These are phyloP conservation scores for Penicillium psychrofluorescens DNA, from an alignment of 495 filamentous ascomycete species.

Conservation along the genomic window DNA sequence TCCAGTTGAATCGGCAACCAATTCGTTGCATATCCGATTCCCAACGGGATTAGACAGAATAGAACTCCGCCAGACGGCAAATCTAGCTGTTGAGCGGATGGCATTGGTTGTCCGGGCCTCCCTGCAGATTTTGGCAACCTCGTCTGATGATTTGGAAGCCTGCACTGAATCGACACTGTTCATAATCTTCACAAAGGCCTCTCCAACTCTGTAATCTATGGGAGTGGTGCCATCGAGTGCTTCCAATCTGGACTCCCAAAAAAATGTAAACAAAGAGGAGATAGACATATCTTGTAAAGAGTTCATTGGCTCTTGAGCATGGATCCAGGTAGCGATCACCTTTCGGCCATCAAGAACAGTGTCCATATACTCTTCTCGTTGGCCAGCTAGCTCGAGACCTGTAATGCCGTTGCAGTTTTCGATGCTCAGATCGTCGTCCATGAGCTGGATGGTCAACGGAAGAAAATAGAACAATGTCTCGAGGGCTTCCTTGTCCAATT, in stretches of 20 bases:
- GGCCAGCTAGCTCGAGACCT: conserved; percentile 35
- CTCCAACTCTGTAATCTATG: conserved; percentile 29
- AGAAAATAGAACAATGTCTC: conserved; percentile 40
- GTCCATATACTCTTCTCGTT: conserved; percentile 53
- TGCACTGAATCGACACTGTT: conserved; percentile 17
- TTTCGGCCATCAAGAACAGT: conserved; percentile 50
- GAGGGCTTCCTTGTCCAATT: conserved; percentile 24
- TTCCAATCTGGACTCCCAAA: conserved; percentile 32
- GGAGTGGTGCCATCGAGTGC: conserved; percentile 22
- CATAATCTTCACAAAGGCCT: conserved; percentile 37
- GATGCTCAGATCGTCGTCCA: conserved; percentile 57
- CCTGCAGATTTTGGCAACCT: conserved; percentile 27
- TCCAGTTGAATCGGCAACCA: conserved; percentile 53
- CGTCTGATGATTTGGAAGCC: conserved; percentile 22
- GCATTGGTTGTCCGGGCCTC: conserved; percentile 29
- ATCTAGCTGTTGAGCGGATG: conserved; percentile 34
- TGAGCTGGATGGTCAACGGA: conserved; percentile 48
- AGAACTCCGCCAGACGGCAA: conserved; percentile 24
- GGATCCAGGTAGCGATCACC: conserved; percentile 44
- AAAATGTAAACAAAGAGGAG: conserved; percentile 18
- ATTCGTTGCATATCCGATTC: conserved; percentile 47
- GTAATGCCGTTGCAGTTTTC: conserved; percentile 50
- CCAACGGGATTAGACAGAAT: conserved; percentile 31
- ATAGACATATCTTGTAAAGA: conserved; percentile 8
- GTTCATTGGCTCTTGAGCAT: conserved; percentile 11